A percentile compares a stretch with the other conserved stretches of the same genome.
phyloP scores from a whole-genome alignment of 495 filamentous ascomycete genomes.

The Amphirosellinia nigrospora region DNA sequence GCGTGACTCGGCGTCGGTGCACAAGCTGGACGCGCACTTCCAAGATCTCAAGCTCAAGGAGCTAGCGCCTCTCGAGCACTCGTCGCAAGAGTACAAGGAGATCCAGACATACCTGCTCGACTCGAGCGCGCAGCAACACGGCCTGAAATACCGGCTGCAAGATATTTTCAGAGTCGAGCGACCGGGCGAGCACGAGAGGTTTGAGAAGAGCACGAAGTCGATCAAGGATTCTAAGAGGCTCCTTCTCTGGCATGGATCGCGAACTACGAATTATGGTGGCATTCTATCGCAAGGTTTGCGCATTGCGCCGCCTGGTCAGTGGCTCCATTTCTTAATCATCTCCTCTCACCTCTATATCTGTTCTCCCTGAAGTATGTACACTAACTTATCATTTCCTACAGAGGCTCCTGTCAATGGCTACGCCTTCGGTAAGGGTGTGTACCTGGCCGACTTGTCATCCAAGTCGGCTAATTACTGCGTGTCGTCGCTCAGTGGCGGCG shows the following conservation, averaged over 20 bases:
- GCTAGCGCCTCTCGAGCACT: constrained; percentile 63
- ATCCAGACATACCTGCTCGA: constrained; percentile 64
- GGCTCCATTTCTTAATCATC: constrained; percentile 66
- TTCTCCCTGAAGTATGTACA: background rate
- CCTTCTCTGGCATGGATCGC: constrained; percentile 73
- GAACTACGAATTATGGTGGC: constrained; percentile 72
- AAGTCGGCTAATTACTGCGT: constrained; percentile 70
- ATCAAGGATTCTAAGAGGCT: constrained; percentile 53
- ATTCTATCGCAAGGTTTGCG: constrained; percentile 77
- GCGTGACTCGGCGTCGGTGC: constrained; percentile 45
- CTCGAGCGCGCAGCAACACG: constrained; percentile 63
- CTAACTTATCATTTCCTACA: background rate
- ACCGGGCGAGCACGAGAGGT: constrained; percentile 65
- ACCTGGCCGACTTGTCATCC: constrained; percentile 71
- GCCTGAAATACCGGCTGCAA: constrained; percentile 56
- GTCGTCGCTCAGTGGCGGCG: constrained; percentile 41
- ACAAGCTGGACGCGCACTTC: constrained; percentile 67
- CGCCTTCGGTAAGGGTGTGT: constrained; percentile 73
- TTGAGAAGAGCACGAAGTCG: constrained; percentile 54
- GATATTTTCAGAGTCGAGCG: constrained; percentile 76
- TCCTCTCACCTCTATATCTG: background rate
- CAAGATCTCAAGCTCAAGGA: constrained; percentile 65
- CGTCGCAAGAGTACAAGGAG: constrained; percentile 62
- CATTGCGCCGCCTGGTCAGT: constrained; percentile 75
- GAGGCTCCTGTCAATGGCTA: constrained; percentile 21